Percentiles rank a stretch among this genome's conserved stretches.
Conservation (phyloP, 2,329 filamentous ascomycete species). For the Beauveria medogensis region DNA sequence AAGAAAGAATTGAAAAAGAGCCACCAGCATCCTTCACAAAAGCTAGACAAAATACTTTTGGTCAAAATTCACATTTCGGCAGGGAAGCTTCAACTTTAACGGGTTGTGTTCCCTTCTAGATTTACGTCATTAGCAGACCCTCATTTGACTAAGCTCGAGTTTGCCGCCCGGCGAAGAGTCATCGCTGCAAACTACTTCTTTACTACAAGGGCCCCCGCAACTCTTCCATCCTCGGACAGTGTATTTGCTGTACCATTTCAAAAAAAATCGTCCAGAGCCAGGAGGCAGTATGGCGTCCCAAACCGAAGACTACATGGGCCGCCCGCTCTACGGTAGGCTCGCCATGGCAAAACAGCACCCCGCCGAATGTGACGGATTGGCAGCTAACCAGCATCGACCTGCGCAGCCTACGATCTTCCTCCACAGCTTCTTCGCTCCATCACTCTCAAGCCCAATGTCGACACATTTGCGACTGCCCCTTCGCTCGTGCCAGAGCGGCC, state of each 20-base stretch:
- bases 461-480: conserved; percentile 17
- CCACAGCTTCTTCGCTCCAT: conserved; percentile 63
- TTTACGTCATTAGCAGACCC: neutral
- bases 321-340: conserved; percentile 42
- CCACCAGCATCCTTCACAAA: no score
- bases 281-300: conserved; percentile 28
- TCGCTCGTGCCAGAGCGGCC: conserved; percentile 18
- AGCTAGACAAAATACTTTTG: no score
- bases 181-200: neutral
- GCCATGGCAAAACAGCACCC: neutral
- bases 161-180: conserved; percentile 5
- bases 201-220: conserved; percentile 12
- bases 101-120: neutral
- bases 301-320: conserved; percentile 38
- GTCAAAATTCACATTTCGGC: no score
- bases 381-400: conserved; percentile 13
- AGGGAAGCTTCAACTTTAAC: no score
- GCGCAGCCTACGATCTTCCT: conserved; percentile 72
- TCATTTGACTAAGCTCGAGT: conserved; percentile 4
- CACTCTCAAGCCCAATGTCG: conserved; percentile 33
- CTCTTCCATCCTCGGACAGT: neutral
- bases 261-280: neutral
- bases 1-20: no score
- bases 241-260: neutral
- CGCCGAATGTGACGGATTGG: neutral